Evolutionary conservation across 352 stramenopile species (phyloP), one percentile per base, ranked within the genome.

Genomic region (Aphanomyces astaci): DNA sequence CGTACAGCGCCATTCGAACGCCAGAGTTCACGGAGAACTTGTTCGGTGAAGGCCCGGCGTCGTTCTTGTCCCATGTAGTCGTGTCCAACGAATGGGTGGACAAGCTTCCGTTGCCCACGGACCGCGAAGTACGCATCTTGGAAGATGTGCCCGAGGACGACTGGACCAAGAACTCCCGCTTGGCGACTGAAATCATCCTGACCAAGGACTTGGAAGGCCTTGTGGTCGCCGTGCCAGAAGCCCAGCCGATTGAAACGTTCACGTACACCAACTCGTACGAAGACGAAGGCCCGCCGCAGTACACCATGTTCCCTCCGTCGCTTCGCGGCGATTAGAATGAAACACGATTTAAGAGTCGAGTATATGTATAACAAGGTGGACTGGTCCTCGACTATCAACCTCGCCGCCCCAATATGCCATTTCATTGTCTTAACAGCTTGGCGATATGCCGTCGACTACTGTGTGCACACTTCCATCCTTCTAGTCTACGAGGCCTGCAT

Each of bases 11-110:
- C 56, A 68, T 75, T 55, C 87, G 85, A 63, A 55, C 76, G 54
- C 80, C 90, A 64, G 93, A 84, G 67, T 95, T 93, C 79, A 94
- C 86, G 10, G 87, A 95, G 76, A 89, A 74, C 66, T 85, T 95
- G 69, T 95, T 95, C 57, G 87, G 87, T 57, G 87, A 95, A 75
- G 87, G 87, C 62, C 76, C 84, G 13, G 75, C 78, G 63, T 94
- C 86, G 43, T 80, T 86, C 25, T 85, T 90, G 74, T 95, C 87
- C 66, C 87, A 95, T 74, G 84, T 95, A 5, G 81, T 95, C 51
- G 75, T 95, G 57, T 84, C 87, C 59, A 92, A 95, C 77, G 86
- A 94, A 74, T 95, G 87, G 87, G 77, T 92, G 63, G n/a, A 63
- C 70, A 91, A 90, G 78, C 73, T 95, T 31, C 82, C 79, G 31